A percentile compares a stretch with the other conserved stretches of the same genome.
phyloP scores from a whole-genome alignment of 2,329 filamentous ascomycete genomes.

The Rasamsonia emersonii region DNA sequence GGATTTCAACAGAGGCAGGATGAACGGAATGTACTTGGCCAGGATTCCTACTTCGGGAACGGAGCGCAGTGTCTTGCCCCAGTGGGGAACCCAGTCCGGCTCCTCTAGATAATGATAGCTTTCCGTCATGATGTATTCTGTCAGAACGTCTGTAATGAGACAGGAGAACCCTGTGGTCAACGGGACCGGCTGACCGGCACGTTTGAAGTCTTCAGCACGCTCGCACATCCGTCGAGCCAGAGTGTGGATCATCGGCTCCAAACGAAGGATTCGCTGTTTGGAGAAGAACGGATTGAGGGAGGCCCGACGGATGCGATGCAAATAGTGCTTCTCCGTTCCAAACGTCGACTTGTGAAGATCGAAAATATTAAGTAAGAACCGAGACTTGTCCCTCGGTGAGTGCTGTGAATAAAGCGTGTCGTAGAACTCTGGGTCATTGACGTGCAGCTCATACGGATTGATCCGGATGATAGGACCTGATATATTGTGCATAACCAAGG shows the following conservation, averaged over 20 bases:
- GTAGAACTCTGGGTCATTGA: slow-evolving; percentile 17
- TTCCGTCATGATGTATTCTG: too few species aligned
- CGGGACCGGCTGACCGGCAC: too few species aligned
- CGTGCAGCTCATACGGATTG: slow-evolving; percentile 18
- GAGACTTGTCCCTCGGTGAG: slow-evolving; percentile 11
- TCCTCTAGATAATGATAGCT: too few species aligned
- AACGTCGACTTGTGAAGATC: not conserved
- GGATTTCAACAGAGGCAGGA: too few species aligned
- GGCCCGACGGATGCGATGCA: slow-evolving; percentile 32
- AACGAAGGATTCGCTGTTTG: slow-evolving; percentile 22
- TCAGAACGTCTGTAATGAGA: too few species aligned
- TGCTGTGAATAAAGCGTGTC: slow-evolving; percentile 16
- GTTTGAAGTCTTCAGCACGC: too few species aligned
- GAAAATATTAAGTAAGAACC: not conserved
- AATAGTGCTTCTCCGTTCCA: slow-evolving; percentile 18
- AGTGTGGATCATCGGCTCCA: slow-evolving; percentile 19
- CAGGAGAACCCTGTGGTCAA: too few species aligned
- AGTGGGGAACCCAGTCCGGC: too few species aligned
- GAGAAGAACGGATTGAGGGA: slow-evolving; percentile 38
- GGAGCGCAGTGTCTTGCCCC: too few species aligned
- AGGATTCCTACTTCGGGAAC: too few species aligned
- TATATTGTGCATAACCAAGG: too few species aligned
- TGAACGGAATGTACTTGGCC: too few species aligned
- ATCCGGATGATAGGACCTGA: slow-evolving; percentile 19
- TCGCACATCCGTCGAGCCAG: not conserved